A percentile compares a stretch with the other conserved stretches of the same genome.
Evolutionary conservation across 306 rosid genomes (phyloP).

Genomic region (Dalbergia cultrata): DNA sequence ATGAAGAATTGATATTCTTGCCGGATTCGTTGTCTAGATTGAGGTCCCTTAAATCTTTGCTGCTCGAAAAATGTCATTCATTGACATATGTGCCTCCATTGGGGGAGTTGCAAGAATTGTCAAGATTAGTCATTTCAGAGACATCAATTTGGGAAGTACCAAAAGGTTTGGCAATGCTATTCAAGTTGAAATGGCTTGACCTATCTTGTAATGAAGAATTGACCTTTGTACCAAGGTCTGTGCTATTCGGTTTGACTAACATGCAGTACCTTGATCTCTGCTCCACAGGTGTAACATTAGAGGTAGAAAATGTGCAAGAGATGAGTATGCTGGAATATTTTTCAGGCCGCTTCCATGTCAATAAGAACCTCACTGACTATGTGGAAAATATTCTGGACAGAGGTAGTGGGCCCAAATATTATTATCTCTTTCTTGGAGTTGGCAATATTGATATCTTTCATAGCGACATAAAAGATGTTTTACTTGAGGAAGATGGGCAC

Average conservation of each 20-base stretch:
- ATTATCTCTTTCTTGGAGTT: background rate
- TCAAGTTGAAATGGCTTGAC: conserved; percentile 11
- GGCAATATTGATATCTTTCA: too few species aligned
- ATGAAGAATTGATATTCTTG: background rate
- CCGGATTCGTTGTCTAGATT: conserved; percentile 6
- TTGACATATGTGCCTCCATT: background rate
- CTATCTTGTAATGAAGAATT: accelerated
- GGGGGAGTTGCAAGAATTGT: background rate
- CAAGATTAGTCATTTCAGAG: background rate
- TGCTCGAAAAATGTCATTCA: background rate
- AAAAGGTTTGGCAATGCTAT: background rate
- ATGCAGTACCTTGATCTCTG: background rate
- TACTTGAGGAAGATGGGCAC: too few species aligned
- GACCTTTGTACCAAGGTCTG: background rate
- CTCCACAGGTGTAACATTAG: background rate
- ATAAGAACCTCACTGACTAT: background rate
- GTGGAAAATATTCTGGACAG: background rate
- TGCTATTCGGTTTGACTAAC: background rate
- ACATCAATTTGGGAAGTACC: background rate
- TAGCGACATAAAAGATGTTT: too few species aligned
- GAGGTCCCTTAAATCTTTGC: conserved; percentile 4
- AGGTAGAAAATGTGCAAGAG: background rate
- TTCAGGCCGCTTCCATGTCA: background rate
- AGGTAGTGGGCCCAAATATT: background rate
- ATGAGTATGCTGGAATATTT: background rate